Evolutionary conservation across 2,329 filamentous ascomycete genomes (phyloP), one percentile per base, ranked within the genome.

Genomic region (Phyllosticta citribraziliensis): DNA sequence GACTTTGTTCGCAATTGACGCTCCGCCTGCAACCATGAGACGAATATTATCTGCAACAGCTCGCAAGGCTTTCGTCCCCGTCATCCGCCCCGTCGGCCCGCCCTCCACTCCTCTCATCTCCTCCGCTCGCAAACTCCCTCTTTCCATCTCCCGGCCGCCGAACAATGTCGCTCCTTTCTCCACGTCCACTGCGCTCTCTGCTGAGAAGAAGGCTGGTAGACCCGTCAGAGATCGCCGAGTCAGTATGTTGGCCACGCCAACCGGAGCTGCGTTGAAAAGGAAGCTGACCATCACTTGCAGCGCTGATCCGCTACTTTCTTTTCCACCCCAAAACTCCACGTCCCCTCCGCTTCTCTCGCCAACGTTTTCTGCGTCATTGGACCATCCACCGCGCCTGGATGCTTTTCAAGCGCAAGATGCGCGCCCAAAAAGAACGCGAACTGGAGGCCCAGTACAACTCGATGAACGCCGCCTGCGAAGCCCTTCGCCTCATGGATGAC

Each of bases 381-480:
- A 97, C 94, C 57, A 97, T 99, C 75, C 92, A 97, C 80, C 91
- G 94, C 68, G 93, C 93, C 22, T 97, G 92, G 91, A 82, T 89
- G 69, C 81, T 97, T 30, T 88, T 88, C 76, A 85, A 87, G 68
- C 82, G 86, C 67, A 83, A 88, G 72, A 82, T 86, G 68, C 85
- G 86, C 56, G 79, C 82, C 65, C 76, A 79, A 40, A 81, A 85
- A 57, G 82, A 89, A 71, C 77, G 81, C 60, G 89, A 92, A 73
- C 82, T 97, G 55, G 84, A 91, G 77, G 81, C 89, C 52, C 84
- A 85, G 79, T 91, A 92, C 77, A 87, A 89, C 70, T 84, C 84
- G 70, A 97, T 99, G 88, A 82, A 83, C 63, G 79, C 80, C 53
- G 93, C 94, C 24, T 95, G 90, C 76, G 94, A 97, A 79, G 89